Conservation (phyloP, 768 basidiomycete species). For the Mycena rosella region DNA sequence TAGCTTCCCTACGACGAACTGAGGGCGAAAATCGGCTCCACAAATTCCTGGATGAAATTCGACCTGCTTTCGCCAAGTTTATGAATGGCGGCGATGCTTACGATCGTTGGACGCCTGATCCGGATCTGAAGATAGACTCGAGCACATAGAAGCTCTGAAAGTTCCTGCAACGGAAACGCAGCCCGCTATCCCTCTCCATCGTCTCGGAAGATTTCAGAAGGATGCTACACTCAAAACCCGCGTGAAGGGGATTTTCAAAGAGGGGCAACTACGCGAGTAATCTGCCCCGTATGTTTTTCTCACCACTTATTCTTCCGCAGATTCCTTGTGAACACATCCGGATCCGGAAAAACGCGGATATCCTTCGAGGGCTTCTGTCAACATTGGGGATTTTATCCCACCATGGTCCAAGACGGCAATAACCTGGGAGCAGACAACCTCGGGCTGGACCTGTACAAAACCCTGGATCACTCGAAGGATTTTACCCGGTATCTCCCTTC, state of each 20-base stretch:
- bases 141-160: constrained; percentile 9
- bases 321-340: constrained; percentile 16
- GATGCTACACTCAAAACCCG: constrained; percentile 1
- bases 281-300: no score
- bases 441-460: neutral
- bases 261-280: neutral
- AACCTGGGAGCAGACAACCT: neutral
- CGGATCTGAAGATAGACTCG: neutral
- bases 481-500: neutral
- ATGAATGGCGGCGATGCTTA: neutral
- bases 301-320: neutral
- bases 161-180: neutral
- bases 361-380: constrained; percentile 15
- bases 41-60: neutral
- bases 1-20: constrained; percentile 4
- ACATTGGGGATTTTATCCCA: constrained; percentile 20
- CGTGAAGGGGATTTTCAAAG: constrained; percentile 6
- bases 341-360: constrained; percentile 8
- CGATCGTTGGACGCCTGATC: neutral
- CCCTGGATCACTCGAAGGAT: neutral
- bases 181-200: neutral
- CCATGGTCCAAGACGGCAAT: neutral
- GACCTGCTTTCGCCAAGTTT: neutral
- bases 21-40: neutral
- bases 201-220: neutral